Evolutionary conservation across 202 grass and related monocot species (phyloP).

Genomic region (Carex arenaria): DNA sequence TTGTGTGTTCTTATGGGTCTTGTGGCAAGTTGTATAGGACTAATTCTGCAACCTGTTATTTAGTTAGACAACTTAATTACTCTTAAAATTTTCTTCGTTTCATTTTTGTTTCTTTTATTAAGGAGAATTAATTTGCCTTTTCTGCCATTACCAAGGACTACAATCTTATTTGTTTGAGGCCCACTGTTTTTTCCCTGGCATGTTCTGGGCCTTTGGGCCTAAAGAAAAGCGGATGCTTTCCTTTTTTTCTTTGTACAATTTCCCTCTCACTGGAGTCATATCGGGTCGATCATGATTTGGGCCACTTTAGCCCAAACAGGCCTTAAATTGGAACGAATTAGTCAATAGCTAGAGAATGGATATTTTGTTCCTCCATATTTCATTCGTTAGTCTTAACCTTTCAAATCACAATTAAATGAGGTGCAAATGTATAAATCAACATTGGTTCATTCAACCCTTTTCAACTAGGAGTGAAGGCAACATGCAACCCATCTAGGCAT

Average conservation of each 20-base stretch:
- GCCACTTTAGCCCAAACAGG: not conserved
- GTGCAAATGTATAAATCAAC: not conserved
- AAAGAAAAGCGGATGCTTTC: not conserved
- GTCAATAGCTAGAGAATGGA: not conserved
- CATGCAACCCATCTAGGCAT: not conserved
- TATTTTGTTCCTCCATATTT: not conserved
- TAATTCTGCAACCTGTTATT: slow-evolving; percentile 6
- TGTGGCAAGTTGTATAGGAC: slow-evolving; percentile 33
- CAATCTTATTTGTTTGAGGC: not conserved
- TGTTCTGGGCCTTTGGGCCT: not conserved
- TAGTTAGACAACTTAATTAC: not conserved
- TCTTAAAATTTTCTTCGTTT: not conserved
- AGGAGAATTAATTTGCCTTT: not conserved
- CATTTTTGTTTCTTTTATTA: not conserved
- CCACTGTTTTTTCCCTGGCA: not conserved
- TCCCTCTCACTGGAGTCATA: not conserved
- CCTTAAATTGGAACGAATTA: not conserved
- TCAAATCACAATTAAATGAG: not conserved
- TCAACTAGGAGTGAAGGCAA: not conserved
- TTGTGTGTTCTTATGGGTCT: slow-evolving; percentile 8
- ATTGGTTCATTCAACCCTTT: not conserved
- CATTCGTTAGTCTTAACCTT: not conserved
- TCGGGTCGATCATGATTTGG: not conserved
- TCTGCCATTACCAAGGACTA: not conserved
- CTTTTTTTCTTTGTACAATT: not conserved